A percentile compares a stretch with the other conserved stretches of the same genome.
phyloP scores from a whole-genome alignment of 164 flowering plant genomes.

The Berberis vulgaris region DNA sequence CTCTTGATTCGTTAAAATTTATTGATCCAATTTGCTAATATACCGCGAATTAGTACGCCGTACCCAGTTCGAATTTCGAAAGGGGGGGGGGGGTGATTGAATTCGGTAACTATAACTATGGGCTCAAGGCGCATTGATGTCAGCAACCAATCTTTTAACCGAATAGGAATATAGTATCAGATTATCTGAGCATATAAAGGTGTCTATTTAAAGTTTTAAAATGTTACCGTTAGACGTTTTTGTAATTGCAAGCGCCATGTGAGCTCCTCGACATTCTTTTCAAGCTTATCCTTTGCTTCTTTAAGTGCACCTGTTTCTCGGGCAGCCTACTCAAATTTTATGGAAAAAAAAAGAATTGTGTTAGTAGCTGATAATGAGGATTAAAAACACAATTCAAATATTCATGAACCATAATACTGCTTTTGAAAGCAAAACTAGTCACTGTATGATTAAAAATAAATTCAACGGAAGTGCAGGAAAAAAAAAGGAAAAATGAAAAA shows the following conservation, averaged over 20 bases:
- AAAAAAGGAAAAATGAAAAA: background rate
- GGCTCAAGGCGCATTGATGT: no score
- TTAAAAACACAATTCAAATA: background rate
- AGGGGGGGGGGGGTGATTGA: no score
- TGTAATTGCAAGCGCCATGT: slow-evolving; percentile 90
- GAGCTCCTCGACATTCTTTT: slow-evolving; percentile 81
- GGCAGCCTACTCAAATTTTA: slow-evolving; percentile 47
- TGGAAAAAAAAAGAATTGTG: slow-evolving; percentile 3
- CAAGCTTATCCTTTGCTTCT: slow-evolving; percentile 95
- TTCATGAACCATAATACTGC: background rate
- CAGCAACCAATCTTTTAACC: no score
- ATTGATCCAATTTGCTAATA: no score
- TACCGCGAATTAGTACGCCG: no score
- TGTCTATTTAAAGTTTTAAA: slow-evolving; percentile 1
- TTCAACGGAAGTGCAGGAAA: background rate
- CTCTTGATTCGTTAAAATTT: no score
- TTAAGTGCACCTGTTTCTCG: slow-evolving; percentile 95
- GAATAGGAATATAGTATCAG: no score
- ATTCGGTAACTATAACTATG: no score
- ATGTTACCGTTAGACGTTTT: slow-evolving; percentile 74
- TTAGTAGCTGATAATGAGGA: background rate
- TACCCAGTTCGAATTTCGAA: no score
- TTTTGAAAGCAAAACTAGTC: background rate
- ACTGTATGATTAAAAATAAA: background rate
- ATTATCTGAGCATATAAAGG: background rate